Evolutionary conservation across 2,329 filamentous ascomycete genomes (phyloP), one percentile per base, ranked within the genome.

Genomic region (Monosporascus sp.): DNA sequence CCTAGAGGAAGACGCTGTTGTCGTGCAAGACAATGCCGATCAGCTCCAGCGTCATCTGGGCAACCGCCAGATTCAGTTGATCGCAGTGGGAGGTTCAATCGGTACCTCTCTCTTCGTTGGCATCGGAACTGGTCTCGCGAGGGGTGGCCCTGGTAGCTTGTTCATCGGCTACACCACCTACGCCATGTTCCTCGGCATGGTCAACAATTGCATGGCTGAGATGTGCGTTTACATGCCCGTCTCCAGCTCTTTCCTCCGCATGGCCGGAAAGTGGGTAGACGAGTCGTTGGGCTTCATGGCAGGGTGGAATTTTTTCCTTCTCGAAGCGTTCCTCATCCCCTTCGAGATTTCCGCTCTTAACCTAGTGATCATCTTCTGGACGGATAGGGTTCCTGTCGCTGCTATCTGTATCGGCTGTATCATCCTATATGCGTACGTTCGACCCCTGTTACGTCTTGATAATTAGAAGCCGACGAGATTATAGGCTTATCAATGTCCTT

Each of bases 191-290:
- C 74, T 87, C 55, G 83, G 73, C 24, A 71, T 84, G 47, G 79
- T 87, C 64, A 87, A 86, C 74, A 87, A 86, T 63, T 78, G 77
- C 56, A 74, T 86, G 55, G 84, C 84, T 8, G 84, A 87, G 66
- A 87, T 87, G 84, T 78, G 74, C 31, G 75, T 76, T 37, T 79
- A 79, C 57, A 82, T 84, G 75, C 84, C 85, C 24, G 77, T 87
- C 47, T 78, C 76, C 43, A 83, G 84, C 57, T 80, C 80, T 2
- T 87, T 86, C 64, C 79, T 87, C 58, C 81, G 84, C 55, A 75
- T 86, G 62, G 82, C 82, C 5, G 82, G 83, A 27, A 74, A 82
- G 59, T 87, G 82, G 80, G 81, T 82, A 9, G 84, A 87, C 65
- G 83, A 86, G n/a, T 76, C 84, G 9, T 72, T 82, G 19, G 83